Base-by-base conservation (phyloP, 768 basidiomycete species). In the Dictyophora rubrovolvata region DNA sequence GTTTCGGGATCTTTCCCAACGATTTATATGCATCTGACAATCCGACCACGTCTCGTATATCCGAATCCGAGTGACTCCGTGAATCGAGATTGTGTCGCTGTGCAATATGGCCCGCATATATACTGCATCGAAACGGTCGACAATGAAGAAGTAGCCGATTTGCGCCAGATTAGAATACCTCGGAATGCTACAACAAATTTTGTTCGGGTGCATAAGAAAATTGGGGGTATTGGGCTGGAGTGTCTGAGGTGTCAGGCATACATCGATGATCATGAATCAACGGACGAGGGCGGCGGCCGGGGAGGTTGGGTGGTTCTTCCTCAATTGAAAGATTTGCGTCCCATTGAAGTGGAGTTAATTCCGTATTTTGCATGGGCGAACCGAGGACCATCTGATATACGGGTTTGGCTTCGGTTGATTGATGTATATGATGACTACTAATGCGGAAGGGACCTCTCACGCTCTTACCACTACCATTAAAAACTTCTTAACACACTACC, bases 41-140 rank as follows among this genome's bases (percentile, higher is more conserved):
- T 53, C n/a, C n/a, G n/a, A 21, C 22, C 51, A 17, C 51, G 12
- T 53, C 51, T 53, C 51, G 33, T 53, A 6, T 35, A 47, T 33
- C 64, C 65, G 18, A 62, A 65, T 52, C 59, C 56, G 6, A 53
- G 61, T 12, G 52, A 49, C 7, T 46, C 64, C 20, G 64, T 61
- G n/a, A 61, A 61, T 48, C 51, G 47, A 28, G 37, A 50, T 16
- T 55, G 60, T 34, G 52, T 63, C 10, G 64, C 65, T n/a, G 20
- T 66, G 21, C 54, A 50, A 17, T 62, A 64, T 6, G 65, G 65
- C 2, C 62, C 65, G 11, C 60, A 64, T 50, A 48, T 66, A 2
- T 66, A 66, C 57, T 66, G 64, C 49, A 58, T 60, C 7, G 65
- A 66, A 50, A 59, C 60, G 5, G 34, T 66, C 18, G 65, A 66